Conservation (phyloP, 2,329 filamentous ascomycete genomes). For the Colletotrichum sp. region DNA sequence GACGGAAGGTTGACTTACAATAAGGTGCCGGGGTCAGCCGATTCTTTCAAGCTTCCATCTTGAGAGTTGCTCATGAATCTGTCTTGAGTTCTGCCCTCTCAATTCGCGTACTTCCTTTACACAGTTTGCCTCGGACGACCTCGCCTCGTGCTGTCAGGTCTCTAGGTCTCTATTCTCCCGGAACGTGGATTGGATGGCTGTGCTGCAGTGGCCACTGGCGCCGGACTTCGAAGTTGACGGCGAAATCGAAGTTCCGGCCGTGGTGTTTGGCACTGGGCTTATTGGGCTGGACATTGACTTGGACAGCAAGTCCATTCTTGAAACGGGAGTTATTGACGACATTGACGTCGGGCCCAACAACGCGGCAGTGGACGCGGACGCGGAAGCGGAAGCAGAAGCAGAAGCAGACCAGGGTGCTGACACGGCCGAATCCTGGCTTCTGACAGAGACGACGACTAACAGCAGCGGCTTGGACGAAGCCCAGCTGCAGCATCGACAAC, state of each 20-base stretch:
- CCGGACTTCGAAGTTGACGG: background rate
- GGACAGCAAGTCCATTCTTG: background rate
- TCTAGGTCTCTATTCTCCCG: background rate
- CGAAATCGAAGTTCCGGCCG: background rate
- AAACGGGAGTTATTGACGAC: background rate
- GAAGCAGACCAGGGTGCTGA: background rate
- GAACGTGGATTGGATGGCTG: background rate
- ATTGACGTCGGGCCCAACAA: background rate
- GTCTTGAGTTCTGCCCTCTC: background rate
- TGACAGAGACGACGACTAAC: background rate
- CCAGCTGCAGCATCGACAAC: background rate
- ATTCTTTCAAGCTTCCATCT: background rate
- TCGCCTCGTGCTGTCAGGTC: background rate
- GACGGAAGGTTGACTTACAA: background rate
- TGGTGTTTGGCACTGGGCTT: background rate
- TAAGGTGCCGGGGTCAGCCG: background rate
- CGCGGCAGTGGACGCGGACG: background rate
- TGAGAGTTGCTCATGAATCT: background rate
- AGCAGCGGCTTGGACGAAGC: background rate
- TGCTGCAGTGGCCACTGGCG: background rate
- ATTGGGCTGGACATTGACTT: background rate
- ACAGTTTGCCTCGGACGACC: background rate
- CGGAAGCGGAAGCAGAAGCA: background rate
- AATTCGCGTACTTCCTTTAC: background rate
- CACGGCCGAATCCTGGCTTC: background rate